Base-by-base conservation (phyloP, 805 yeast genomes). In the Barnettozyma populi region DNA sequence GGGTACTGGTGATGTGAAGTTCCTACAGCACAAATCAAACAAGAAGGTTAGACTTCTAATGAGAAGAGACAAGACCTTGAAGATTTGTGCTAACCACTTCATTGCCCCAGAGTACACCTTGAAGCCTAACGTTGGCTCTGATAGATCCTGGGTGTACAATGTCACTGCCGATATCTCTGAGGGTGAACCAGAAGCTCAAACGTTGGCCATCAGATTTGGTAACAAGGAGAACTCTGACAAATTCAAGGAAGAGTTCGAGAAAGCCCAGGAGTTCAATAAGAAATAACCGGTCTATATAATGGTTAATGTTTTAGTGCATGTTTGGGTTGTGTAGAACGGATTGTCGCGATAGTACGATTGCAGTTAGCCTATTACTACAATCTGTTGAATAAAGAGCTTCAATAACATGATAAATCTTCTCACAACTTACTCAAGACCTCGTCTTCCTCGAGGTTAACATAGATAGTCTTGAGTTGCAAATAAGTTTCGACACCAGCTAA, bases 21-120 rank as follows among this genome's bases (percentile, higher is more conserved):
- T 94, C 71, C 80, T 94, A 67, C 77, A 92, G 74, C 97, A 92
- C 75, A 90, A 89, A 70, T 72, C 72, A 52, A 74, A 88, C 50
- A 78, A 79, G 50, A 90, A 89, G 73, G 88, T 87, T 55, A 85
- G 99, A 75, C 71, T 94, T 57, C 76, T 94, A 65, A 94, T 94
- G 99, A 89, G 99, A 81, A 89, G 99, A 76, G 99, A 94, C 75
- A 92, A 92, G 78, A 94, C 98, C 47, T 79, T 94, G 66, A 94
- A 94, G 78, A 85, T 94, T 64, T 94, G 99, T 71, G 99, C 99
- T 60, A 94, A 94, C 76, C 99, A 94, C 72, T 81, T 81, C 71
- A 80, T 88, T 66, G 71, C 86, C 41, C 82, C 92, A 52, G 95
- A 86, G 58, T 88, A 86, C 71, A 79, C 71, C 57, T 80, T 94